Percentiles rank a stretch among this genome's conserved stretches.
Evolutionary conservation across 78 protist species (phyloP).

Genomic region (Polysphondylium violaceum): DNA sequence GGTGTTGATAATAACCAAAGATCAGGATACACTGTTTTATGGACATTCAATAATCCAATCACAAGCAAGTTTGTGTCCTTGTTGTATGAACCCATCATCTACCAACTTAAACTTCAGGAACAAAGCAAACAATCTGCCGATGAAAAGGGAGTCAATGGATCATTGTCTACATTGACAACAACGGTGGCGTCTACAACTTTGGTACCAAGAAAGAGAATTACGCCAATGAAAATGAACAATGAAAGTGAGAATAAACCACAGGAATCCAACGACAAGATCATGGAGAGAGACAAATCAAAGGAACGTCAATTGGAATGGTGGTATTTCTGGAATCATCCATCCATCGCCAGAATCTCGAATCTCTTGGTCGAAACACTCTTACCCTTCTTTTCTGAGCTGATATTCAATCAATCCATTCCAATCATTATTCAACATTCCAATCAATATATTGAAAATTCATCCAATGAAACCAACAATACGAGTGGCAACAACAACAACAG

Average conservation of each 20-base stretch:
- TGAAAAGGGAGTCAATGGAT: neutral
- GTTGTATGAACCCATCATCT: constrained; percentile 3
- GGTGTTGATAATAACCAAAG: constrained; percentile 7
- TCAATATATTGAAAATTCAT: neutral
- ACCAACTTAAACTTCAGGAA: neutral
- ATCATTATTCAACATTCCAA: constrained; percentile 31
- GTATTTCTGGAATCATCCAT: constrained; percentile 75
- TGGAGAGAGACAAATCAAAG: constrained; percentile 8
- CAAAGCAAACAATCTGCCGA: neutral
- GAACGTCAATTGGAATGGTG: constrained; percentile 70
- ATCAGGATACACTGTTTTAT: neutral
- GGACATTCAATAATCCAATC: neutral
- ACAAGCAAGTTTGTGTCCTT: neutral
- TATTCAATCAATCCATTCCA: constrained; percentile 53
- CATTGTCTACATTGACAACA: neutral
- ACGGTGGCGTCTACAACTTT: neutral
- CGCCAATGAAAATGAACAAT: constrained; percentile 40
- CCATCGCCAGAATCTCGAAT: constrained; percentile 53
- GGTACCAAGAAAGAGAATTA: constrained; percentile 6
- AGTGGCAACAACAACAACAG: neutral
- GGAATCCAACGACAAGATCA: neutral
- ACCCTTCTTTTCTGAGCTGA: constrained; percentile 68
- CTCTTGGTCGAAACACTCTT: constrained; percentile 37
- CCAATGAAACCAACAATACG: neutral
- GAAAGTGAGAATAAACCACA: neutral